Percentiles rank a stretch among this genome's conserved stretches.
Evolutionary conservation across 2,329 filamentous ascomycete genomes (phyloP).

Genomic region (Clonostachys chloroleuca): DNA sequence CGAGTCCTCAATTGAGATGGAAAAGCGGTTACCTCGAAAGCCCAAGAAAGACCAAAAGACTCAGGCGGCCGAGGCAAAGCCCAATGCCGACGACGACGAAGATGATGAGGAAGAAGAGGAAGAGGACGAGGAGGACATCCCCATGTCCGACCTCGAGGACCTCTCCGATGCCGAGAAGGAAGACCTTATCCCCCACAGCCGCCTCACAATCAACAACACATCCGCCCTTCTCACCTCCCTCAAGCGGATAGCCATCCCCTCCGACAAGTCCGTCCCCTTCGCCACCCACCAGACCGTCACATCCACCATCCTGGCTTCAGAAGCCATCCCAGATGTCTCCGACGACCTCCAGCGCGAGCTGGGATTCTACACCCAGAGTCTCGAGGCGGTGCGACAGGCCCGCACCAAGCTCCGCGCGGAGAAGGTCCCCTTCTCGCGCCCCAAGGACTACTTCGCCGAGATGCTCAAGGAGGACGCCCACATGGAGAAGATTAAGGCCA

Average conservation of each 20-base stretch:
- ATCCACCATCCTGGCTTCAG: conserved; percentile 58
- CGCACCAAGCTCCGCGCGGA: conserved; percentile 76
- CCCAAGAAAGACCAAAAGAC: conserved; percentile 35
- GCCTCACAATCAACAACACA: conserved; percentile 96
- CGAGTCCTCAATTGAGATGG: conserved; percentile 73
- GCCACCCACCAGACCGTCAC: conserved; percentile 76
- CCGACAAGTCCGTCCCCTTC: conserved; percentile 67
- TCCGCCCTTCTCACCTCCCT: conserved; percentile 76
- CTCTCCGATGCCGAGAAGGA: conserved; percentile 74
- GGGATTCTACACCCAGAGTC: conserved; percentile 86
- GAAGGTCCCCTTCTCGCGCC: conserved; percentile 79
- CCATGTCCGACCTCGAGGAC: conserved; percentile 82
- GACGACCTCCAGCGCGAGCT: conserved; percentile 92
- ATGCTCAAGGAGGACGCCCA: conserved; percentile 99
- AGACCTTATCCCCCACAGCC: conserved; percentile 85
- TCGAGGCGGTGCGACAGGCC: conserved; percentile 71
- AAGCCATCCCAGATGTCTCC: conserved; percentile 73
- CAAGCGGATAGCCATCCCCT: conserved; percentile 69
- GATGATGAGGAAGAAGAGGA: conserved; percentile 60
- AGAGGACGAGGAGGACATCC: conserved; percentile 81
- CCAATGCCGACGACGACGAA: conserved; percentile 34
- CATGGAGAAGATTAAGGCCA: conserved; percentile 94
- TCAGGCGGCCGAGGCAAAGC: conserved; percentile 9
- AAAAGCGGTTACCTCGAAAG: conserved; percentile 60
- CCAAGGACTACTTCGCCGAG: conserved; percentile 95